These are phyloP conservation scores for Suillus bovinus DNA, from an alignment of 768 basidiomycete species.

Conservation along the genomic window DNA sequence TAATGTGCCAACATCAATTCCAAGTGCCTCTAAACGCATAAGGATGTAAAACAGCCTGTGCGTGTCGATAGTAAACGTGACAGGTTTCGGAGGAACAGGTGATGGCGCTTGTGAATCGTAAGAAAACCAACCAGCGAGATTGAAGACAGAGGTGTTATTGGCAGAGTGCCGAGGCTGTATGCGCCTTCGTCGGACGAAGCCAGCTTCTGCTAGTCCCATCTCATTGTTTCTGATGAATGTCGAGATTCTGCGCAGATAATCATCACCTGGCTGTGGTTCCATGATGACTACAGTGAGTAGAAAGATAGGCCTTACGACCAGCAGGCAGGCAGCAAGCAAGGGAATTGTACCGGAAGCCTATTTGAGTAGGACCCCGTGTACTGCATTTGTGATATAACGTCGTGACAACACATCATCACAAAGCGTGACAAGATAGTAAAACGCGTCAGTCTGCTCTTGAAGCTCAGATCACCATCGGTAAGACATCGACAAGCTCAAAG, in stretches of 20 bases:
- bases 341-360: no score
- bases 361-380: not conserved
- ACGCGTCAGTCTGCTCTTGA: slow-evolving; percentile 16
- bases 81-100: slow-evolving; percentile 49
- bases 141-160: slow-evolving; percentile 46
- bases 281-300: slow-evolving; percentile 32
- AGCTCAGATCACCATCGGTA: slow-evolving; percentile 21
- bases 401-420: slow-evolving; percentile 20
- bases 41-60: slow-evolving; percentile 89
- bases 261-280: slow-evolving; percentile 68
- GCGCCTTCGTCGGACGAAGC: slow-evolving; percentile 50
- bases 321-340: slow-evolving; percentile 6
- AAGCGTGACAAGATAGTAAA: slow-evolving; percentile 1
- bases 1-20: slow-evolving; percentile 74
- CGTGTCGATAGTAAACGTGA: slow-evolving; percentile 69
- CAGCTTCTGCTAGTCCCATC: slow-evolving; percentile 67
- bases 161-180: slow-evolving; percentile 33
- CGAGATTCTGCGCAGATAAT: slow-evolving; percentile 69
- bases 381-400: slow-evolving; percentile 17
- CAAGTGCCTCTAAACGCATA: slow-evolving; percentile 81
- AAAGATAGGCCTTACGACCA: slow-evolving; percentile 9
- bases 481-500: slow-evolving; percentile 17
- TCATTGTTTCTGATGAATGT: slow-evolving; percentile 75
- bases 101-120: slow-evolving; percentile 27
- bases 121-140: slow-evolving; percentile 63